phyloP scores from a whole-genome alignment of 164 flowering plant genomes.

The Pachysandra terminalis region DNA sequence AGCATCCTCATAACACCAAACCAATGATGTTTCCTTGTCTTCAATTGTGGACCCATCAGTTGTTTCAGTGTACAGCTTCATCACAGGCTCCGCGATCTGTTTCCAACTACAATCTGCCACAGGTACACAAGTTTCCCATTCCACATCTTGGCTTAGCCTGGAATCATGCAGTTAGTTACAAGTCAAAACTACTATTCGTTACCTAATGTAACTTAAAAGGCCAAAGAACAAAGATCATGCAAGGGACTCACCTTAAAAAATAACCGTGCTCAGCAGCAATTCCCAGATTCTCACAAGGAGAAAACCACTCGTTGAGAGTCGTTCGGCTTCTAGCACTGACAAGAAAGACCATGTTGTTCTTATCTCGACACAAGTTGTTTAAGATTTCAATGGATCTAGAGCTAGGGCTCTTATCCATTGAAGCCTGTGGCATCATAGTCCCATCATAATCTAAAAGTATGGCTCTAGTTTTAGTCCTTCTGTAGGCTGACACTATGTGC shows the following conservation, averaged over 20 bases:
- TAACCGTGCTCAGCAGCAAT: slow-evolving; percentile 81
- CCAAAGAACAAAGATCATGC: neutral
- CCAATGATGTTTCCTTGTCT: slow-evolving; percentile 58
- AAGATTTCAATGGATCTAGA: slow-evolving; percentile 44
- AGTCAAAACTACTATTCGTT: neutral
- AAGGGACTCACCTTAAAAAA: slow-evolving; percentile 46
- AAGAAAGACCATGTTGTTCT: slow-evolving; percentile 58
- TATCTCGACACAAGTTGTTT: slow-evolving; percentile 52
- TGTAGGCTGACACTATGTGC: slow-evolving; percentile 67
- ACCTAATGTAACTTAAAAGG: neutral
- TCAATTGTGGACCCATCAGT: slow-evolving; percentile 79
- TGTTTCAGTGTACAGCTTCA: slow-evolving; percentile 68
- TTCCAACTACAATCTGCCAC: slow-evolving; percentile 57
- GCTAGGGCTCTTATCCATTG: slow-evolving; percentile 62
- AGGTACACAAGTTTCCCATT: slow-evolving; percentile 64
- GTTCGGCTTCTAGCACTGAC: slow-evolving; percentile 59
- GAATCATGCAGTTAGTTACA: neutral
- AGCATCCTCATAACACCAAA: slow-evolving; percentile 69
- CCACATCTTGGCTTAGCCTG: slow-evolving; percentile 47
- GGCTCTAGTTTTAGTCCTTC: slow-evolving; percentile 51
- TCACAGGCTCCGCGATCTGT: slow-evolving; percentile 71
- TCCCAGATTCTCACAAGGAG: slow-evolving; percentile 60
- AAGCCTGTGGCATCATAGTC: slow-evolving; percentile 62
- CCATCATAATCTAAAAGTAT: slow-evolving; percentile 86
- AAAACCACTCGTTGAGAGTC: slow-evolving; percentile 56